Evolutionary conservation across 2,329 filamentous ascomycete genomes (phyloP), one percentile per base, ranked within the genome.

Genomic region (Diaporthe sp.): DNA sequence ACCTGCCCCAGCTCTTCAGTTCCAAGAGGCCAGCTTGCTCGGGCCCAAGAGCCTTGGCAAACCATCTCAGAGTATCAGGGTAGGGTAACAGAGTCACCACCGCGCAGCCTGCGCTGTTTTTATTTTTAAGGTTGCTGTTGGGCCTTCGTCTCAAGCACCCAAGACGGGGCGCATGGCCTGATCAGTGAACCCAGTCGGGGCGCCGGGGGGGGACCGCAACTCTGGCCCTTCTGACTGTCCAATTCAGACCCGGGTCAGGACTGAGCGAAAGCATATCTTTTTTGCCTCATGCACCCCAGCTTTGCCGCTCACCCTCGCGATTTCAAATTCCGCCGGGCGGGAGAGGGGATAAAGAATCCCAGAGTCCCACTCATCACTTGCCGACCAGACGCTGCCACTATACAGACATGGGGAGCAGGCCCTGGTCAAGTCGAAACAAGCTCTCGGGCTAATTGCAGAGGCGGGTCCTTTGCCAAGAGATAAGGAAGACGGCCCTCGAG

Each of bases 391-490:
- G 30, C 58, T 30, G 57, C 47, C 45, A 47, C 12, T 38, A 19
- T 45, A 12, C 42, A 40, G 30, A 19, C 12, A 30, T 66, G 57
- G 54, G 54, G 28, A 68, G 64, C 64, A 72, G 58, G 73, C 70
- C 71, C 64, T 58, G 71, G 57, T 74, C 38, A 66, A 13, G 55
- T 70, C 57, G 74, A 67, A 66, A 74, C 72, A 70, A 72, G 72
- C 68, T 72, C 55, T 60, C 71, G 42, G 66, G 35, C 58, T 67
- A 67, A 66, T 67, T 38, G 47, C 35, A 64, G 67, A 60, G 61
- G 52, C 54, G 69, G 69, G 60, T 42, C 68, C 33, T 25, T 25
- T 45, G 75, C 75, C 75, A 76, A 76, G 75, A 74, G 75, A 74
- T 74, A 74, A 72, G 68, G 47, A 72, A n/a, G 8, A 64, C 54